Percentiles rank a stretch among this genome's conserved stretches.
Evolutionary conservation across 495 filamentous ascomycete species (phyloP).

Genomic region (Xylaria bambusicola): DNA sequence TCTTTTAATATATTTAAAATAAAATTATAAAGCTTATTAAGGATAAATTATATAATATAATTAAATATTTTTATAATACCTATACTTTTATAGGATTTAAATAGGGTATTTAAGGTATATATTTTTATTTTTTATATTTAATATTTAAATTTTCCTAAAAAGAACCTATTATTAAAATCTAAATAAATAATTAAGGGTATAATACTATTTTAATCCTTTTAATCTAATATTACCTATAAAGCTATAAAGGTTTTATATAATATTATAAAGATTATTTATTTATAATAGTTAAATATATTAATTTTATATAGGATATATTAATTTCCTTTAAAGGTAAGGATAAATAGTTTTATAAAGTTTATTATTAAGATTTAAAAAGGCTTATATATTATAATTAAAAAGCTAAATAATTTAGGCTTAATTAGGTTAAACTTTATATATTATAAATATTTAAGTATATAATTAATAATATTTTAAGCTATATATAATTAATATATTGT

Average conservation of each 20-base stretch:
- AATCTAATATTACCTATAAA: no score
- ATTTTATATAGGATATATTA: neutral
- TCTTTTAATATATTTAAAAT: neutral
- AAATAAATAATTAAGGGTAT: no score
- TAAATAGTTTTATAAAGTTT: neutral
- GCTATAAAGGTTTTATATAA: no score
- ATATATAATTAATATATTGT: neutral
- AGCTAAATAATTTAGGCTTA: neutral
- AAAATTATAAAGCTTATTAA: no score
- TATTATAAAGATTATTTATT: neutral
- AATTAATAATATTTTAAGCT: constrained; percentile 7
- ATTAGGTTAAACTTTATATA: neutral
- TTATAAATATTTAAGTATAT: neutral
- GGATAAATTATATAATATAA: no score
- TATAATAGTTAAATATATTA: constrained; percentile 8
- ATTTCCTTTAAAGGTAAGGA: neutral
- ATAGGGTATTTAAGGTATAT: neutral
- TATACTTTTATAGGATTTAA: no score
- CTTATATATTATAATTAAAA: neutral
- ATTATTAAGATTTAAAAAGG: neutral
- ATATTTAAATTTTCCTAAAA: neutral
- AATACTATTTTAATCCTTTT: no score
- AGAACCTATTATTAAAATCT: no score
- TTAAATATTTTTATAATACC: no score
- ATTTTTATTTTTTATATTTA: constrained; percentile 1